These are phyloP conservation scores for Tothia fuscella DNA, from an alignment of 2,329 filamentous ascomycete genomes.

Conservation along the genomic window DNA sequence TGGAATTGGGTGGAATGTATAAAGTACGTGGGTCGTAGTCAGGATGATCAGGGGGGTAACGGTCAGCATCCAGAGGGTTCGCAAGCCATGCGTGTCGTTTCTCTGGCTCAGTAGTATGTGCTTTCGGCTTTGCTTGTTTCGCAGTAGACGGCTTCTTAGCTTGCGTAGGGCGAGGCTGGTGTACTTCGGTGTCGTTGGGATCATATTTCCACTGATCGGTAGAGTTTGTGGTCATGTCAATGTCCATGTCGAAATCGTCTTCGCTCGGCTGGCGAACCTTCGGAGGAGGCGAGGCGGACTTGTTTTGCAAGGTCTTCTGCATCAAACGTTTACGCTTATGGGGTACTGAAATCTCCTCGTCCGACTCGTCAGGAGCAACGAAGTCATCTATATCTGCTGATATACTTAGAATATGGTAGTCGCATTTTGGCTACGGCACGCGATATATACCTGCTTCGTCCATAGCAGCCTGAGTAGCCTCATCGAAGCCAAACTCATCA, in stretches of 20 bases:
- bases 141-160: slow-evolving; percentile 19
- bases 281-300: slow-evolving; percentile 43
- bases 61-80: slow-evolving; percentile 72
- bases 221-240: slow-evolving; percentile 52
- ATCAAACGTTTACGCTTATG: slow-evolving; percentile 57
- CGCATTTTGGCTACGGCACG: slow-evolving; percentile 11
- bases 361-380: slow-evolving; percentile 75
- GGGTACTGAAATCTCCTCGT: slow-evolving; percentile 48
- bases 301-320: slow-evolving; percentile 34
- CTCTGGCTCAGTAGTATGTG: slow-evolving; percentile 70
- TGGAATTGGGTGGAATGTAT: slow-evolving; percentile 75
- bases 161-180: slow-evolving; percentile 13
- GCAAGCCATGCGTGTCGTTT: slow-evolving; percentile 85
- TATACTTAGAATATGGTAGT: background rate
- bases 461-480: slow-evolving; percentile 43
- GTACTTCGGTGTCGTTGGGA: slow-evolving; percentile 42
- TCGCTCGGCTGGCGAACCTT: slow-evolving; percentile 27
- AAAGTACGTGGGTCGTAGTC: slow-evolving; percentile 87
- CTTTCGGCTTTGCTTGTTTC: slow-evolving; percentile 44
- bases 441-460: slow-evolving; percentile 50
- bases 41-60: slow-evolving; percentile 62
- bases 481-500: slow-evolving; percentile 53
- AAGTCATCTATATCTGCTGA: slow-evolving; percentile 69
- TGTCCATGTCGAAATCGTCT: slow-evolving; percentile 37
- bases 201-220: slow-evolving; percentile 74